Evolutionary conservation across 305 asterid genomes (phyloP), one percentile per base, ranked within the genome.

Genomic region (Solanum aculeatissimum): DNA sequence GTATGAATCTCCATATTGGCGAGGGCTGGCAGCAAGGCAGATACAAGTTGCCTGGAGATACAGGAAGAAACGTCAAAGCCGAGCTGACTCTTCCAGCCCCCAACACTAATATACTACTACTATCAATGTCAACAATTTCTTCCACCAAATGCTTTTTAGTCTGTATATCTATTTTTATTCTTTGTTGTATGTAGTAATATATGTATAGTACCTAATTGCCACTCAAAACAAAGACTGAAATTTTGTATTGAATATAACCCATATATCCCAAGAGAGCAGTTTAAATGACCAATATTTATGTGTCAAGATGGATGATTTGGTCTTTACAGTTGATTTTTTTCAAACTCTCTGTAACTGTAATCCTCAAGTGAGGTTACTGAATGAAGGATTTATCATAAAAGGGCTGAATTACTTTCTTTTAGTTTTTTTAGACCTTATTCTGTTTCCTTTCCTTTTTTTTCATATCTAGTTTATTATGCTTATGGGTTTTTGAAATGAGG

Each of bases 11-110:
- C 97, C 97, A 10, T 94, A 96, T 85, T 92, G 97, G 97, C 89
- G 96, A 75, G 93, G 92, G 47, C 90, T 90, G 11, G 98, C 98
- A 40, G 96, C 95, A 1, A 88, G 92, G 66, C 89, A 88, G 45
- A 96, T 95, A 74, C 97, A 96, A 86, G 97, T 92, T 29, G 98
- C 97, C 2, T 96, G 97, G 97, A 91, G 97, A 83, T 92, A 94
- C 80, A 86, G 94, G 87, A 91, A 92, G 92, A 93, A 92, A 84
- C 92, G 95, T 74, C 90, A 88, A 32, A 84, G 87, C 43, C 94
- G 94, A 4, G 90, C 87, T 2, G 91, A 91, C 77, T 83, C 91
- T 54, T 79, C 88, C 6, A 87, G 89, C 87, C 88, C 93, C 2
- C 84, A 77, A 2, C 88, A 29, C 81, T 63, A 43, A 65, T 47